Conservation (phyloP, 2,329 filamentous ascomycete genomes). For the Exophiala viscosa region DNA sequence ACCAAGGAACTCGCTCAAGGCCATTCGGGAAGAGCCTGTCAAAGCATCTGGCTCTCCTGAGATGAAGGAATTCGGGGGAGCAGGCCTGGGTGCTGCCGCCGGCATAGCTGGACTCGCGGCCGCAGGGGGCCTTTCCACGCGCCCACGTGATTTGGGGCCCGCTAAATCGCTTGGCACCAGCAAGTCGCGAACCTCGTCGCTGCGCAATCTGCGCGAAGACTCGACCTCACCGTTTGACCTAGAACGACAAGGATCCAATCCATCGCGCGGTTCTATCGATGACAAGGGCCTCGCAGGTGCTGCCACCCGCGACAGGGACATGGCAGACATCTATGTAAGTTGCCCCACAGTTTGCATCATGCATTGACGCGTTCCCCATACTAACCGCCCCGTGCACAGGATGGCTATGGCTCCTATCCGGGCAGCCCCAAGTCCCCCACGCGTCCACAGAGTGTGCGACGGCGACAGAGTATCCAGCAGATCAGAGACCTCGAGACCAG, state of each 20-base stretch:
- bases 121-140: background rate
- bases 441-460: conserved; percentile 90
- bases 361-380: background rate
- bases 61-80: conserved; percentile 34
- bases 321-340: conserved; percentile 94
- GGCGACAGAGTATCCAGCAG: conserved; percentile 94
- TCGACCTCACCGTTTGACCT: conserved; percentile 27
- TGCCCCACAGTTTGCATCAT: background rate
- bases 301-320: conserved; percentile 59
- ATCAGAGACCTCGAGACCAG: conserved; percentile 79
- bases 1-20: conserved; percentile 45
- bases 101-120: conserved; percentile 15
- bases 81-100: conserved; percentile 12
- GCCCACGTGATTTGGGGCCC: conserved; percentile 22
- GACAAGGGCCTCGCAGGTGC: conserved; percentile 78
- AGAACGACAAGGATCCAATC: conserved; percentile 9
- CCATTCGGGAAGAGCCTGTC: conserved; percentile 46
- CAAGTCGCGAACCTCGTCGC: conserved; percentile 43
- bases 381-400: conserved; percentile 51
- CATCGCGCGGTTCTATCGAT: conserved; percentile 57
- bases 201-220: conserved; percentile 36
- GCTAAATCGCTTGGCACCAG: conserved; percentile 31
- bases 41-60: conserved; percentile 36
- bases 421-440: conserved; percentile 86
- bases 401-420: conserved; percentile 86